Base-by-base conservation (phyloP, 352 stramenopile genomes). In the Pythium brachiatum region DNA sequence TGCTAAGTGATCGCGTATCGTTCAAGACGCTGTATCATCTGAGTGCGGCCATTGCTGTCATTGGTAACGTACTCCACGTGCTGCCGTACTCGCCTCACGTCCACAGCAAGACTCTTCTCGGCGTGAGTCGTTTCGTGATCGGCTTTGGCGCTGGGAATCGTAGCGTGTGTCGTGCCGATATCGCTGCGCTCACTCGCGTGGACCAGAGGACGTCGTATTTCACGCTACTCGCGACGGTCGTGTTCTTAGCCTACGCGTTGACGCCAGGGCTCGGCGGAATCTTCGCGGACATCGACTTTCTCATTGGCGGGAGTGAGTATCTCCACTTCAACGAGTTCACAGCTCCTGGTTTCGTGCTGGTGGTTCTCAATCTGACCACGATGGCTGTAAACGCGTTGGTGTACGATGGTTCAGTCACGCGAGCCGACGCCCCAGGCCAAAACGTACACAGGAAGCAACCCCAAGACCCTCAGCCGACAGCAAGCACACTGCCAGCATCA, bases 191-290 rank as follows among this genome's bases (percentile, higher is more conserved):
- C 48, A 92, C 83, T 2, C 53, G 60, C 1, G 67, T 88, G n/a
- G 60, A 89, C 39, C 75, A 89, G 31, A 62, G 83, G 7, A 57
- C 88, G 20, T 65, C 80, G 66, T 92, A 77, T 58, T 79, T 90
- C 38, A 90, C 79, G 0, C 39, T 89, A 1, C 78, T 92, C n/a
- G 81, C 79, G 20, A 78, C 75, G 1, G 76, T 89, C 3, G 83
- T 89, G 2, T 92, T 88, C 53, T 65, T 90, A 2, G 80, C 68
- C n/a, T 92, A 90, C 51, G 83, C 83, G 25, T 39, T 92, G 50
- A 90, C 77, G 1, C 83, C 83, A 38, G 83, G 79, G 8, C 60
- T 92, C 16, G 81, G 70, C 3, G 79, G 73, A 34, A 32, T 89
- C 44, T 70, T 89, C 38, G 75, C 69, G 11, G 53, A 78, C 27